A percentile compares a stretch with the other conserved stretches of the same genome.
Evolutionary conservation across 2,329 filamentous ascomycete species (phyloP).

Genomic region (Coniosporium tulheliwenetii): DNA sequence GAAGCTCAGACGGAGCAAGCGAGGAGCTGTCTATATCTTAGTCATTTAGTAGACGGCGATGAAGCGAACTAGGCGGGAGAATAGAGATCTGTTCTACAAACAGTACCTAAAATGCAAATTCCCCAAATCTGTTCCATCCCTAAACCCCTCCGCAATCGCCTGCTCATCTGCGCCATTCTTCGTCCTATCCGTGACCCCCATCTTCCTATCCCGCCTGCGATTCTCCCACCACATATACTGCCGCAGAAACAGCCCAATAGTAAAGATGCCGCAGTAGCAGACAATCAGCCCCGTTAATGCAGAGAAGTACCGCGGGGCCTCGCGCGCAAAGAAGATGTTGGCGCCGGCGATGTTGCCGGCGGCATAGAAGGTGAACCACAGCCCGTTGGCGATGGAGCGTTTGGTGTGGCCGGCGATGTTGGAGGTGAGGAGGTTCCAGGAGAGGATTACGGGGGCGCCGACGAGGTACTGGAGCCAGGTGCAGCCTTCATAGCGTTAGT

Average conservation of each 20-base stretch:
- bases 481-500: too few species aligned
- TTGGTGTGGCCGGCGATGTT: constrained; percentile 33
- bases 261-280: constrained; percentile 28
- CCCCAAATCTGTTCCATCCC: too few species aligned
- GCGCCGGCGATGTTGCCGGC: constrained; percentile 33
- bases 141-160: too few species aligned
- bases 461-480: too few species aligned
- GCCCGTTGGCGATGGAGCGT: constrained; percentile 30
- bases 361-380: constrained; percentile 34
- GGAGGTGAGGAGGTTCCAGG: constrained; percentile 30
- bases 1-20: too few species aligned
- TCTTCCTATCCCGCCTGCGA: constrained; percentile 11
- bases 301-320: constrained; percentile 28
- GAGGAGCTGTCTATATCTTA: too few species aligned
- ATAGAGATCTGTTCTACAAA: too few species aligned
- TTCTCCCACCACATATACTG: constrained; percentile 19
- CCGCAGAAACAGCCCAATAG: constrained; percentile 13
- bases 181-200: constrained; percentile 1
- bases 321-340: constrained; percentile 28
- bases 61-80: too few species aligned
- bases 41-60: too few species aligned
- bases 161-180: too few species aligned
- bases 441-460: too few species aligned
- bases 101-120: too few species aligned
- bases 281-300: constrained; percentile 11